Evolutionary conservation across 306 rosid species (phyloP).

Genomic region (Herpetospermum pedunculosum): DNA sequence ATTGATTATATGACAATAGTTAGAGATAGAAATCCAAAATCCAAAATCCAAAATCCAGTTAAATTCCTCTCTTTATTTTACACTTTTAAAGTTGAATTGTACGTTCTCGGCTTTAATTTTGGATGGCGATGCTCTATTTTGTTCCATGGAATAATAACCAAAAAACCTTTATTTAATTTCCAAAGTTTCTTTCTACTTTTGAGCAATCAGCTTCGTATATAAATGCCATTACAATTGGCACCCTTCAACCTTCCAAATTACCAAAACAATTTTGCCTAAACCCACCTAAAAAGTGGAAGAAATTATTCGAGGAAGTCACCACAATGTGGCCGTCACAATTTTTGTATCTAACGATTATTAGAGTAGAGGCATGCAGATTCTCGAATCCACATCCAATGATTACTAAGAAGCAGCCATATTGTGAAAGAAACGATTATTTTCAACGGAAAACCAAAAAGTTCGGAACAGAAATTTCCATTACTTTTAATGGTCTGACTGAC

Average conservation of each 20-base stretch:
- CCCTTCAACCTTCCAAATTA: not conserved
- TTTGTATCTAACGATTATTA: too few species aligned
- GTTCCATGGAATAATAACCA: not conserved
- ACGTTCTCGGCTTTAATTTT: not conserved
- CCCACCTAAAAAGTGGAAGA: too few species aligned
- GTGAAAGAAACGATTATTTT: too few species aligned
- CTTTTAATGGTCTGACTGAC: not conserved
- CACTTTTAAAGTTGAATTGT: not conserved
- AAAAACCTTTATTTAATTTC: not conserved
- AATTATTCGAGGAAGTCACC: too few species aligned
- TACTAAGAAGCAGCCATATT: too few species aligned
- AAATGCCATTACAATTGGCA: not conserved
- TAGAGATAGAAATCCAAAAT: too few species aligned
- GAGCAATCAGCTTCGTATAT: not conserved
- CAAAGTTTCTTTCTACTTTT: not conserved
- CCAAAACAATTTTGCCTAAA: not conserved
- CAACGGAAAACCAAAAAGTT: not conserved
- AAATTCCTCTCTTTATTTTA: not conserved
- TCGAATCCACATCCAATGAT: too few species aligned
- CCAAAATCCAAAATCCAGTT: not conserved
- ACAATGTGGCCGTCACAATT: too few species aligned
- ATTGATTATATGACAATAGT: not conserved
- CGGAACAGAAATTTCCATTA: not conserved
- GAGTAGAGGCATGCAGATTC: too few species aligned
- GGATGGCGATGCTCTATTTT: not conserved